Evolutionary conservation across 2,329 filamentous ascomycete species (phyloP).

Genomic region (Sporothrix curviconia): DNA sequence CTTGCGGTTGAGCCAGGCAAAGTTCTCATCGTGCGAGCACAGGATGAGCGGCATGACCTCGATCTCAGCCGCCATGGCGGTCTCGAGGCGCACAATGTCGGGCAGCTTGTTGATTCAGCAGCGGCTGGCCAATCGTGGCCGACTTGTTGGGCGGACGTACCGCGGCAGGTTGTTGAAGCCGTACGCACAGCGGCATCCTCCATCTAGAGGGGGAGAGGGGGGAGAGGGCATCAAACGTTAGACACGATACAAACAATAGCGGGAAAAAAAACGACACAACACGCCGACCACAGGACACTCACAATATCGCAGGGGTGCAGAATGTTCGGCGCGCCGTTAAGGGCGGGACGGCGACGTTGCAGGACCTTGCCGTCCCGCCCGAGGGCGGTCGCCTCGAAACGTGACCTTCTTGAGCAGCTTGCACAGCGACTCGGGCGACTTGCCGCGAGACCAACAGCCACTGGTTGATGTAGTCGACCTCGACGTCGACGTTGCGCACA

Average conservation of each 20-base stretch:
- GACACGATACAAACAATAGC: too few relatives aligned
- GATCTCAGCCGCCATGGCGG: conserved; percentile 90
- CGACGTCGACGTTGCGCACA: conserved; percentile 71
- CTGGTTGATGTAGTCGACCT: conserved; percentile 92
- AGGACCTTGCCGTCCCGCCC: conserved; percentile 60
- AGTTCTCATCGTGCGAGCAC: conserved; percentile 98
- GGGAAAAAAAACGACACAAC: too few relatives aligned
- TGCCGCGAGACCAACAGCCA: conserved; percentile 77
- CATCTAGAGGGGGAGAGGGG: too few relatives aligned
- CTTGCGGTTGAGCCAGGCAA: conserved; percentile 83
- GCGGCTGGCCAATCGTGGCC: conserved; percentile 76
- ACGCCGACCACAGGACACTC: too few relatives aligned
- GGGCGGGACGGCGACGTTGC: conserved; percentile 77
- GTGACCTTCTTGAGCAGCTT: conserved; percentile 84
- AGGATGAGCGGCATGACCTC: conserved; percentile 95
- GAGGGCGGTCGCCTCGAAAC: conserved; percentile 74
- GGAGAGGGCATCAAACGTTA: too few relatives aligned
- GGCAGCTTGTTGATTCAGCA: conserved; percentile 90
- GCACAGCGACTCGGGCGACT: conserved; percentile 69
- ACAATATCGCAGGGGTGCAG: conserved; percentile 93
- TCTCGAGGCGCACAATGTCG: conserved; percentile 83
- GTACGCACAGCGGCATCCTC: conserved; percentile 92
- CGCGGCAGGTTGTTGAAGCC: conserved; percentile 95
- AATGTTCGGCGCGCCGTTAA: conserved; percentile 86
- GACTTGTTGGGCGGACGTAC: conserved; percentile 78